Evolutionary conservation across 1,139 yeast genomes (phyloP).

Genomic region (Suhomyces coccinellae): DNA sequence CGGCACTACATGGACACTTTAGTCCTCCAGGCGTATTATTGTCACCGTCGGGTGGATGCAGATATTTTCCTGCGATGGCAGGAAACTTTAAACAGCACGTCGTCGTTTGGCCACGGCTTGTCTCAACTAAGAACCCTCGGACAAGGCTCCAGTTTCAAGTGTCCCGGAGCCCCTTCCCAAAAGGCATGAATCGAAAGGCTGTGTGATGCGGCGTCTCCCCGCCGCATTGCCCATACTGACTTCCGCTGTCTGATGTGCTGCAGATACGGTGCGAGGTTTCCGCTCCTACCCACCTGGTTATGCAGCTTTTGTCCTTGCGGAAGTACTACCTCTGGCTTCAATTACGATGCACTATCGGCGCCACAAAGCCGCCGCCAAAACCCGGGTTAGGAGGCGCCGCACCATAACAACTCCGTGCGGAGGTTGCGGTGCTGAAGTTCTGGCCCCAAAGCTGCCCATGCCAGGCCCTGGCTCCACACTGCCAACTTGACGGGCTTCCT

Average conservation of each 20-base stretch:
- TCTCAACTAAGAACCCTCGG: no score
- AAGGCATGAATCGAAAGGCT: neutral
- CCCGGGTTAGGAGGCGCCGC: no score
- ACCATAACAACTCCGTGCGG: no score
- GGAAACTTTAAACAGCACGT: neutral
- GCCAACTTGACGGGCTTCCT: no score
- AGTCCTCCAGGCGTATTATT: no score
- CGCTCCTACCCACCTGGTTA: neutral
- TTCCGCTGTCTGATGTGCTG: neutral
- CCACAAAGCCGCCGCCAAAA: neutral
- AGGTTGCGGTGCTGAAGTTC: no score
- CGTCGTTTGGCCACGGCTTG: no score
- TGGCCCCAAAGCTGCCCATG: no score
- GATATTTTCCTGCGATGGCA: neutral
- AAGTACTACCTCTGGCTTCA: neutral
- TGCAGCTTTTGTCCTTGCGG: neutral
- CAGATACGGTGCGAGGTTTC: neutral
- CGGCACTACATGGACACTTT: neutral
- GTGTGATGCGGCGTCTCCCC: no score
- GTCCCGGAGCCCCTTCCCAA: no score
- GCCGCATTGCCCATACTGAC: neutral
- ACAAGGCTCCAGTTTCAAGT: no score
- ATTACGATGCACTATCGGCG: neutral
- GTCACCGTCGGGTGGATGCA: neutral
- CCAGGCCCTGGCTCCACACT: no score